Evolutionary conservation across 345 rosid species (phyloP).

Genomic region (Balakata baccata): DNA sequence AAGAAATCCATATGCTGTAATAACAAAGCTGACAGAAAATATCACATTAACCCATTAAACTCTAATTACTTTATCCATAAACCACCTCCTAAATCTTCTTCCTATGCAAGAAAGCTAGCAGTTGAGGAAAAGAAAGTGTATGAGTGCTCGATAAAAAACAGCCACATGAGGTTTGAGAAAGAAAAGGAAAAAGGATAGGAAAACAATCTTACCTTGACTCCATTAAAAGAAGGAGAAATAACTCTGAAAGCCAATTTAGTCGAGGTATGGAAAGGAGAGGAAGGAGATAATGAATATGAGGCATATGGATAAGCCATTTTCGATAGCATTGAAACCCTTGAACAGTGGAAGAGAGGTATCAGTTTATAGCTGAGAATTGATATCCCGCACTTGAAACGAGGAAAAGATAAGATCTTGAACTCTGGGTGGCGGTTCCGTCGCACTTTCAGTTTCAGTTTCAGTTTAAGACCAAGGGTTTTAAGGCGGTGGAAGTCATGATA

Average conservation of each 20-base stretch:
- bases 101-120: background rate
- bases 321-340: background rate
- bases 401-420: background rate
- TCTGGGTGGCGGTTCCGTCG: background rate
- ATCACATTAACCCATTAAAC: background rate
- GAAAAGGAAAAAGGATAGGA: background rate
- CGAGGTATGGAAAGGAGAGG: slow-evolving; percentile 21
- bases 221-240: slow-evolving; percentile 19
- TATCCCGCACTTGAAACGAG: background rate
- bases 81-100: slow-evolving; percentile 12
- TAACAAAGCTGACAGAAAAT: background rate
- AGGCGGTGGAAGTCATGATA: background rate
- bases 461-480: slow-evolving; percentile 5
- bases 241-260: slow-evolving; percentile 14
- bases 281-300: slow-evolving; percentile 25
- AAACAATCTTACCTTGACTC: slow-evolving; percentile 26
- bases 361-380: background rate
- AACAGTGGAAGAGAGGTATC: background rate
- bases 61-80: background rate
- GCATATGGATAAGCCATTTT: slow-evolving; percentile 28
- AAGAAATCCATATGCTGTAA: background rate
- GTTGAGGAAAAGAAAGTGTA: background rate
- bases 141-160: too few relatives aligned
- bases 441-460: background rate
- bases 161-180: too few relatives aligned